These are phyloP conservation scores for Alternaria longipes DNA, from an alignment of 2,329 filamentous ascomycete genomes.

Conservation along the genomic window DNA sequence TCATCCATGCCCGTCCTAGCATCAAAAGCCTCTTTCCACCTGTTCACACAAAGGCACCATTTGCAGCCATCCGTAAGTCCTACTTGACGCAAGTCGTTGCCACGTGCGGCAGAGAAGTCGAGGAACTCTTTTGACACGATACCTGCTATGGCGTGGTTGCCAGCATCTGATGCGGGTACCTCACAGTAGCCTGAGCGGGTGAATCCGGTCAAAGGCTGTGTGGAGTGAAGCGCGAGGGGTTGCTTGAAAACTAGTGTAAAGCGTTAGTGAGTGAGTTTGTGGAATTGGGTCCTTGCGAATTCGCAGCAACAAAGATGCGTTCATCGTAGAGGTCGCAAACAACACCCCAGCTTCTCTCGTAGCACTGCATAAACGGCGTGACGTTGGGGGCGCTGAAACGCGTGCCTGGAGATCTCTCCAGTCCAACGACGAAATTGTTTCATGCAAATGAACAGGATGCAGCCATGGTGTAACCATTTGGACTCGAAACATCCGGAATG, in stretches of 20 bases:
- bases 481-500: neutral
- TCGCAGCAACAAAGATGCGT: neutral
- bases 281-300: neutral
- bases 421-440: slow-evolving; percentile 10
- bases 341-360: neutral
- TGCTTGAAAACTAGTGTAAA: slow-evolving; percentile 13
- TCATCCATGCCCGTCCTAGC: slow-evolving; percentile 60
- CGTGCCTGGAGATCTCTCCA: slow-evolving; percentile 5
- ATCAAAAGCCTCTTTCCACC: slow-evolving; percentile 69
- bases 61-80: slow-evolving; percentile 68
- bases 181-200: slow-evolving; percentile 70
- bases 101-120: slow-evolving; percentile 66
- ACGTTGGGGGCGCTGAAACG: slow-evolving; percentile 8
- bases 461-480: neutral
- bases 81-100: slow-evolving; percentile 65
- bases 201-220: slow-evolving; percentile 68
- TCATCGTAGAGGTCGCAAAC: neutral
- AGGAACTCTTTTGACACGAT: slow-evolving; percentile 69
- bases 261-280: neutral
- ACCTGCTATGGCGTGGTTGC: slow-evolving; percentile 68
- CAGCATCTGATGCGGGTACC: slow-evolving; percentile 62
- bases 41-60: slow-evolving; percentile 69
- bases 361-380: neutral
- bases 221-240: slow-evolving; percentile 66
- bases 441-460: slow-evolving; percentile 11